Evolutionary conservation across 495 filamentous ascomycete species (phyloP).

Genomic region (Podospora sp.): DNA sequence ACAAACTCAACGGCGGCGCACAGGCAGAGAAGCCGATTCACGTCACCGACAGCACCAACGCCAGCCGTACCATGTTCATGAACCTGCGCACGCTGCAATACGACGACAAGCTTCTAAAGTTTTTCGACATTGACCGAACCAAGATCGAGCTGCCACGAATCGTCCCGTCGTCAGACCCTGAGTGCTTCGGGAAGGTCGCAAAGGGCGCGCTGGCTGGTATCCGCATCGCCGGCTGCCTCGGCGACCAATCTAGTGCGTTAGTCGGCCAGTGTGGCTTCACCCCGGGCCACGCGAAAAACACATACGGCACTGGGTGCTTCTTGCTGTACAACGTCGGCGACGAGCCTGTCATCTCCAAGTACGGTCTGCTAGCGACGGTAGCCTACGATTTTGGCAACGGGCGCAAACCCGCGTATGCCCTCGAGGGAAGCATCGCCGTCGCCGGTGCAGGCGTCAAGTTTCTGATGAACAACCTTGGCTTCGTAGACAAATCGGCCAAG

Average conservation of each 20-base stretch:
- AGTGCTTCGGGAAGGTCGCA: conserved; percentile 71
- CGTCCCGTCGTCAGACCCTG: conserved; percentile 77
- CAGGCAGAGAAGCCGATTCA: conserved; percentile 58
- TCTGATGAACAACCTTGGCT: conserved; percentile 85
- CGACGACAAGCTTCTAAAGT: conserved; percentile 76
- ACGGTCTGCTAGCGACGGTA: conserved; percentile 86
- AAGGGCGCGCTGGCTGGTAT: conserved; percentile 70
- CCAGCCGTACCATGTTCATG: conserved; percentile 96
- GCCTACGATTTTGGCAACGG: conserved; percentile 80
- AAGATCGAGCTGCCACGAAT: conserved; percentile 84
- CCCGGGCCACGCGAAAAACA: conserved; percentile 90
- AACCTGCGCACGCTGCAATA: conserved; percentile 86
- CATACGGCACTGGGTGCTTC: conserved; percentile 96
- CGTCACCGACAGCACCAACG: conserved; percentile 91
- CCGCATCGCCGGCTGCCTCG: conserved; percentile 84
- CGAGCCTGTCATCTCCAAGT: conserved; percentile 86
- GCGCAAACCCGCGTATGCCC: conserved; percentile 78
- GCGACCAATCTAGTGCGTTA: conserved; percentile 89
- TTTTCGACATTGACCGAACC: conserved; percentile 75
- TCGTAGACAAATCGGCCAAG: conserved; percentile 74
- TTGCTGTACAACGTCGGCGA: conserved; percentile 91
- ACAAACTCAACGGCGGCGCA: conserved; percentile 84
- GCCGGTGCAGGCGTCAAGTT: conserved; percentile 90
- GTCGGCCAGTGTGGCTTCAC: conserved; percentile 91
- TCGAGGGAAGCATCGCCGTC: conserved; percentile 92